A percentile compares a stretch with the other conserved stretches of the same genome.
These are phyloP conservation scores for Aphanomyces cochlioides DNA, from an alignment of 352 stramenopile genomes.

Conservation along the genomic window DNA sequence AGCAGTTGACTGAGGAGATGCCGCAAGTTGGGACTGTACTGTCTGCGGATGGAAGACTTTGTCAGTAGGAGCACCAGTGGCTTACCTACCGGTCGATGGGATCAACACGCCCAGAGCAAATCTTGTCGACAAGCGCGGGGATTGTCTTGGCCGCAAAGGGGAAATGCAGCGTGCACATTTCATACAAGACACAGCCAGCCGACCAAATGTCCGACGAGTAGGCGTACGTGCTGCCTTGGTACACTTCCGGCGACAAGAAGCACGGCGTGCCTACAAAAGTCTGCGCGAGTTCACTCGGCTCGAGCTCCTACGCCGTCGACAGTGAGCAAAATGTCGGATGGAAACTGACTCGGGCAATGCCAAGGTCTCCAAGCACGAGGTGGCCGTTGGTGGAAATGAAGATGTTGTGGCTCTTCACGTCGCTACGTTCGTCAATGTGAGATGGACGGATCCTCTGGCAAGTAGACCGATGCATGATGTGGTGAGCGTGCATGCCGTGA, in stretches of 20 bases:
- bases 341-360: conserved; percentile 50
- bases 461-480: conserved; percentile 60
- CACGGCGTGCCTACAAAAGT: conserved; percentile 87
- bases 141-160: conserved; percentile 54
- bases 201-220: conserved; percentile 85
- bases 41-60: not conserved
- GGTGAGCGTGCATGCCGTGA: conserved; percentile 82
- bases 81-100: conserved; percentile 34
- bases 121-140: conserved; percentile 52
- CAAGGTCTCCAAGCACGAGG: conserved; percentile 86
- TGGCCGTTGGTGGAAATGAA: conserved; percentile 60
- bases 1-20: conserved; percentile 42
- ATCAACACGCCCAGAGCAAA: conserved; percentile 44
- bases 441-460: too few species aligned
- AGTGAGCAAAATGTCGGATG: conserved; percentile 7
- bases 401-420: conserved; percentile 91
- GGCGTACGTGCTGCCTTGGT: conserved; percentile 71
- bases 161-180: conserved; percentile 63
- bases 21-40: conserved; percentile 40
- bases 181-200: conserved; percentile 83
- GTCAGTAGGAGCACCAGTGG: not conserved
- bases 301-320: conserved; percentile 30
- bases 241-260: conserved; percentile 88
- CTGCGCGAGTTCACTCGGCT: conserved; percentile 41
- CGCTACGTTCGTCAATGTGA: conserved; percentile 31